Conservation (phyloP, 495 filamentous ascomycete species). For the Neurospora sp. region DNA sequence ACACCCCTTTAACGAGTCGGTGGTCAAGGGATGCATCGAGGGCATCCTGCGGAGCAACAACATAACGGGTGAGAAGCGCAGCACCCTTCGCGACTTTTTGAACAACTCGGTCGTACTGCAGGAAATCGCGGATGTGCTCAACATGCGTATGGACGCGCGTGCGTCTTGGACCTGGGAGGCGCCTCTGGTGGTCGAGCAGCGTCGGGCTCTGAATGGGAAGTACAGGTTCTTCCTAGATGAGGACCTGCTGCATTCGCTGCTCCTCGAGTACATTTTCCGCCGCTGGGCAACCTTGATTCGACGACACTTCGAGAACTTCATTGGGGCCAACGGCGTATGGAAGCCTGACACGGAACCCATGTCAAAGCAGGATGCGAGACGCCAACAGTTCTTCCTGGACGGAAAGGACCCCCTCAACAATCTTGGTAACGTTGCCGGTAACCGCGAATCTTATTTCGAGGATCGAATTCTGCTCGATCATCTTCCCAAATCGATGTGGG, state of each 20-base stretch:
- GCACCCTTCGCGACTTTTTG: slow-evolving; percentile 48
- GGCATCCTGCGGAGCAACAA: slow-evolving; percentile 47
- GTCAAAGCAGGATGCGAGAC: slow-evolving; percentile 11
- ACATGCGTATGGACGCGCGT: slow-evolving; percentile 52
- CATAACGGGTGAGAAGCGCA: slow-evolving; percentile 49
- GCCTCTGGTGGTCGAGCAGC: slow-evolving; percentile 19
- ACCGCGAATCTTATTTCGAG: slow-evolving; percentile 10
- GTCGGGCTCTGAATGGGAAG: slow-evolving; percentile 56
- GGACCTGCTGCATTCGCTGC: slow-evolving; percentile 53
- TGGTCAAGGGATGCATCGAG: slow-evolving; percentile 26
- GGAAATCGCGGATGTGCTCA: slow-evolving; percentile 61
- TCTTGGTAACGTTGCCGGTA: background rate
- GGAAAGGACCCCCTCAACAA: background rate
- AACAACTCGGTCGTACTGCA: slow-evolving; percentile 43
- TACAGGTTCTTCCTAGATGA: slow-evolving; percentile 62
- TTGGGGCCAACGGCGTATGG: slow-evolving; percentile 35
- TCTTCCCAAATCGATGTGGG: slow-evolving; percentile 36
- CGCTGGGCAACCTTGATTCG: slow-evolving; percentile 11
- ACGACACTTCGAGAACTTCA: slow-evolving; percentile 29
- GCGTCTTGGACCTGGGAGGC: slow-evolving; percentile 49
- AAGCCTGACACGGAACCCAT: slow-evolving; percentile 12
- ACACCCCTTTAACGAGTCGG: slow-evolving; percentile 13
- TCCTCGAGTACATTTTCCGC: slow-evolving; percentile 53
- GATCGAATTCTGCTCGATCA: slow-evolving; percentile 31
- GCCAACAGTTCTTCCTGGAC: slow-evolving; percentile 15